Evolutionary conservation across 2,329 filamentous ascomycete genomes (phyloP).

Genomic region (Anthostomella pinea): DNA sequence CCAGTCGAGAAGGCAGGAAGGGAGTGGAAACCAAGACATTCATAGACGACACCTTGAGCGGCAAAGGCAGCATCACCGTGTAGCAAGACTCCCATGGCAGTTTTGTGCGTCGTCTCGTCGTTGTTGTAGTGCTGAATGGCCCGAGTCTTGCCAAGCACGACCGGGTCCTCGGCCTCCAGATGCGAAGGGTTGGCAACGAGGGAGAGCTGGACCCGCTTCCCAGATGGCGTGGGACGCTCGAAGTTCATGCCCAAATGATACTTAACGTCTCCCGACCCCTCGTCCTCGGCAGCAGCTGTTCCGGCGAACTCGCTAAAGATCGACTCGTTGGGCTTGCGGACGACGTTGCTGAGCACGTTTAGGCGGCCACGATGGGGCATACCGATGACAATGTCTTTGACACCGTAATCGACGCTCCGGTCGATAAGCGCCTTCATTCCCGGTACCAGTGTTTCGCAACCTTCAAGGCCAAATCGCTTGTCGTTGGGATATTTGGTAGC

Average conservation of each 20-base stretch:
- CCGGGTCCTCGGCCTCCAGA: constrained; percentile 95
- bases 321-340: constrained; percentile 98
- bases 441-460: constrained; percentile 92
- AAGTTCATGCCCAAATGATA: constrained; percentile 99
- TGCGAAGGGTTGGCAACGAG: constrained; percentile 98
- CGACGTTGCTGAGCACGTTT: constrained; percentile 97
- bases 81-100: constrained; percentile 91
- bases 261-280: constrained; percentile 98
- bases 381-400: constrained; percentile 98
- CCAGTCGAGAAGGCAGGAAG: constrained; percentile 95
- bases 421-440: constrained; percentile 99
- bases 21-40: constrained; percentile 96
- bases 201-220: constrained; percentile 98
- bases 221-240: constrained; percentile 94
- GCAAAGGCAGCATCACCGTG: constrained; percentile 98
- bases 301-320: constrained; percentile 99
- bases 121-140: constrained; percentile 99
- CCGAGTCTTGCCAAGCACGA: constrained; percentile 94
- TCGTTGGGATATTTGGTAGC: constrained; percentile 99
- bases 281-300: constrained; percentile 80
- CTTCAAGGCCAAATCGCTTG: constrained; percentile 98
- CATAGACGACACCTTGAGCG: constrained; percentile 95
- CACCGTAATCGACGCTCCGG: constrained; percentile 94
- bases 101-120: constrained; percentile 83
- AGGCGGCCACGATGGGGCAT: constrained; percentile 99